Conservation (phyloP, 1,284 basidiomycete species). For the Cryptococcus sp. region DNA sequence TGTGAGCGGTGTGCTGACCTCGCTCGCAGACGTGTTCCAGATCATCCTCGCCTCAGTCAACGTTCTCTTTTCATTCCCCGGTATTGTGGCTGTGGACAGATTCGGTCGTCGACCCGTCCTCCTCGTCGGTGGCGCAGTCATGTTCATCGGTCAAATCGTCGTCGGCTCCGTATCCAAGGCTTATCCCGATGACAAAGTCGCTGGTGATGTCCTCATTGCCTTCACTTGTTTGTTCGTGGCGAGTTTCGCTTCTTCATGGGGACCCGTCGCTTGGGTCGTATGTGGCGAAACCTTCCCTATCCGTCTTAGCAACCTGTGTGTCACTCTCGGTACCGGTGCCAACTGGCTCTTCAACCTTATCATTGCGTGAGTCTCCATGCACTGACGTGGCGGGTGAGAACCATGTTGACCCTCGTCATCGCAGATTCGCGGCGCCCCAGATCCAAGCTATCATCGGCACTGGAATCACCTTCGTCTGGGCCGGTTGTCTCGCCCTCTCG, state of each 20-base stretch:
- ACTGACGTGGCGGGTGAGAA: not conserved
- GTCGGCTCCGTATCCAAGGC: conserved; percentile 51
- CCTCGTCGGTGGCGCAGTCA: conserved; percentile 53
- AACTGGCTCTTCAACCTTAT: conserved; percentile 54
- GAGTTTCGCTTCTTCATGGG: conserved; percentile 55
- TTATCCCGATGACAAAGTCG: conserved; percentile 34
- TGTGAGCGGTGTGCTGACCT: not conserved
- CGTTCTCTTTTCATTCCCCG: conserved; percentile 50
- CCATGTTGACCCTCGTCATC: not conserved
- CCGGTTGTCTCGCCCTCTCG: conserved; percentile 43
- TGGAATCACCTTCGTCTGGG: conserved; percentile 52
- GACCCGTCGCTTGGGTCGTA: conserved; percentile 53
- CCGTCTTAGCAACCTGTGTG: conserved; percentile 50
- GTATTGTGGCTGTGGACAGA: conserved; percentile 52
- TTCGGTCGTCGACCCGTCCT: conserved; percentile 55
- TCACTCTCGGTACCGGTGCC: conserved; percentile 52
- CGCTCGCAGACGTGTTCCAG: conserved; percentile 48
- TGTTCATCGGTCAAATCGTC: conserved; percentile 56
- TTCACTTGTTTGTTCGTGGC: conserved; percentile 57
- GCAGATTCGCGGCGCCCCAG: conserved; percentile 45
- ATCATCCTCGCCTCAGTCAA: conserved; percentile 56
- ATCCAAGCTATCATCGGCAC: conserved; percentile 50
- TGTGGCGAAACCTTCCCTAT: conserved; percentile 55
- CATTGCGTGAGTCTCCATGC: conserved; percentile 36
- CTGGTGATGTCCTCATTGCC: conserved; percentile 56